Evolutionary conservation across 2,329 filamentous ascomycete species (phyloP), one percentile per base, ranked within the genome.

Genomic region (Alternaria triticina): DNA sequence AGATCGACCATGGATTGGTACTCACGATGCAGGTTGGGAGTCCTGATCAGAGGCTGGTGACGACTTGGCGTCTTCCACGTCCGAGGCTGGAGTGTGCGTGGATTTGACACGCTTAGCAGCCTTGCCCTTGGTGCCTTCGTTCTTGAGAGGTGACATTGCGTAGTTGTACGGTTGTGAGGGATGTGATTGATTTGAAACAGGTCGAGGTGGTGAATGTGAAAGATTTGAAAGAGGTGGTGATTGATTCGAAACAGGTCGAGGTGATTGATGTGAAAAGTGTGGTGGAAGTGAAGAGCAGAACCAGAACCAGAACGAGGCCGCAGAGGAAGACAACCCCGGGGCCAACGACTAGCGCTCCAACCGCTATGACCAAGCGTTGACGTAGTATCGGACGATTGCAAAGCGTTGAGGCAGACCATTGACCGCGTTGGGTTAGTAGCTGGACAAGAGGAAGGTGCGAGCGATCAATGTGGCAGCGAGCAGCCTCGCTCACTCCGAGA

Each of bases 341-440:
- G 30, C 6, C 28, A 33, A 0, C 9, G 13, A n/a, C 4, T 3
- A 5, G 33, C 1, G 13, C 33, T 3, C 5, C 33, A 0, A n/a
- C 15, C 33, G 33, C 33, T n/a, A n/a, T n/a, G 33, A 36, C 33
- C 33, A 36, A 0, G 33, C 15, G 33, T 36, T 36, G 33, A 36
- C 15, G 33, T 36, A 36, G 33, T 10, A 36, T 36, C 15, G 33
- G 33, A 36, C 33, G 33, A 36, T 36, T 36, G 1, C 33, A 10
- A n/a, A 36, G 33, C 15, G 33, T 36, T n/a, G 33, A n/a, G 33
- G 7, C 33, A n/a, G 33, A 36, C 33, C 33, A 36, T n/a, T n/a
- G 33, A 2, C 15, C 33, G 33, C 3, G 33, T 36, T 36, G 33
- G 33, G 33, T 36, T 36, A 36, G 33, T 2, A n/a, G n/a, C 15